A percentile compares a stretch with the other conserved stretches of the same genome.
Conservation (phyloP, 768 basidiomycete genomes). For the Cyclocybe aegerita region DNA sequence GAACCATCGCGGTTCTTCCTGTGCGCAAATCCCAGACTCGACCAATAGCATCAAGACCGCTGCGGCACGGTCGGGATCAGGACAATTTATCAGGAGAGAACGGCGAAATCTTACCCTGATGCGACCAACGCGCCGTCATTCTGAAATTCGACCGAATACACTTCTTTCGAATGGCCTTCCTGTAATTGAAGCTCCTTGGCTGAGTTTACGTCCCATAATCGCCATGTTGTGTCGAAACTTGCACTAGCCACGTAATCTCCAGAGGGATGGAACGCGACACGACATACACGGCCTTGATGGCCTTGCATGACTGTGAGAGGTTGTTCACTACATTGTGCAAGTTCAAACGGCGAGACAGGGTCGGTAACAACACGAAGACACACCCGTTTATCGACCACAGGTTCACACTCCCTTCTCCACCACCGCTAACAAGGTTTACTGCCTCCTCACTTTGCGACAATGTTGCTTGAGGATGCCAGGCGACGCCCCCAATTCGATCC, state of each 20-base stretch:
- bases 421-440: conserved; percentile 90
- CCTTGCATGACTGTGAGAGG: conserved; percentile 87
- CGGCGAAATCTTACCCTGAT: conserved; percentile 69
- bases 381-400: conserved; percentile 90
- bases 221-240: conserved; percentile 96
- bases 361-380: conserved; percentile 12
- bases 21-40: conserved; percentile 97
- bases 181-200: conserved; percentile 83
- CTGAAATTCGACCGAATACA: conserved; percentile 95
- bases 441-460: conserved; percentile 57
- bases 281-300: conserved; percentile 87
- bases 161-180: conserved; percentile 97
- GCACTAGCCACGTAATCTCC: conserved; percentile 93
- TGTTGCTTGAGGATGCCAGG: conserved; percentile 97
- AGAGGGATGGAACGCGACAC: conserved; percentile 95
- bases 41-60: conserved; percentile 95
- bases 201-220: conserved; percentile 90
- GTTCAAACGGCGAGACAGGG: conserved; percentile 1
- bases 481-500: conserved; percentile 92
- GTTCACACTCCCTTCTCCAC: conserved; percentile 81
- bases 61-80: conserved; percentile 27
- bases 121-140: conserved; percentile 90
- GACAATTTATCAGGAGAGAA: neutral
- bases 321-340: conserved; percentile 57
- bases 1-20: conserved; percentile 94